These are phyloP conservation scores for Acrodontium crateriforme DNA, from an alignment of 2,329 filamentous ascomycete genomes.

Conservation along the genomic window DNA sequence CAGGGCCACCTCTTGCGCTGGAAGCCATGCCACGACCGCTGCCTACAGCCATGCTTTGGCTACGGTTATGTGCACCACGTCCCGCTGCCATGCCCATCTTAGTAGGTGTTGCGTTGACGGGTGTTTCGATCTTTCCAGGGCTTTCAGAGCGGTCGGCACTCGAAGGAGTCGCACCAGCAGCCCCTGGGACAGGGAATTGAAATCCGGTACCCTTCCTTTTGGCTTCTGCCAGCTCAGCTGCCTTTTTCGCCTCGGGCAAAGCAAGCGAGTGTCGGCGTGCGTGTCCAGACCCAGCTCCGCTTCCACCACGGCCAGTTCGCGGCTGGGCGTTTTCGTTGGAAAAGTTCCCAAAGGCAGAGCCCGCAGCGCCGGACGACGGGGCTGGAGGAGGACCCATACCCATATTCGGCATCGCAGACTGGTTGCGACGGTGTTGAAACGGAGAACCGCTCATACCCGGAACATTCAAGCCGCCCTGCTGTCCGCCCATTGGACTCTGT, in stretches of 20 bases:
- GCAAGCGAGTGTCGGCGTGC: conserved; percentile 89
- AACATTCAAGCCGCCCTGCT: conserved; percentile 55
- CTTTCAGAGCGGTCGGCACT: conserved; percentile 41
- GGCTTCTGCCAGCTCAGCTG: conserved; percentile 89
- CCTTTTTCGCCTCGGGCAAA: conserved; percentile 91
- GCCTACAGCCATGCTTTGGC: conserved; percentile 78
- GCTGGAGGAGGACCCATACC: conserved; percentile 65
- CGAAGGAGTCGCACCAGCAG: conserved; percentile 38
- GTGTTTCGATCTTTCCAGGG: conserved; percentile 29
- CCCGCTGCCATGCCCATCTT: conserved; percentile 22
- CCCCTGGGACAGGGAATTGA: conserved; percentile 73
- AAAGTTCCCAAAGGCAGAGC: conserved; percentile 65
- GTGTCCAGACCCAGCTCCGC: conserved; percentile 56
- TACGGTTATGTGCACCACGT: conserved; percentile 47
- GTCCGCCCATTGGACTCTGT: conserved; percentile 47
- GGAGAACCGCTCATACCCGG: conserved; percentile 59
- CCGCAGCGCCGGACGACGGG: conserved; percentile 75
- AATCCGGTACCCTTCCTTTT: conserved; percentile 89
- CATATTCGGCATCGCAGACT: conserved; percentile 89
- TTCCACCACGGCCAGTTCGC: conserved; percentile 53
- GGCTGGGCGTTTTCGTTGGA: conserved; percentile 51
- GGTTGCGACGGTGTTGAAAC: conserved; percentile 86
- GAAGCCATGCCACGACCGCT: conserved; percentile 51
- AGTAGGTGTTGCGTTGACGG: conserved; percentile 9
- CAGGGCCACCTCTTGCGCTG: conserved; percentile 45